Percentiles rank a stretch among this genome's conserved stretches.
These are phyloP conservation scores for Physcomitrium patens DNA, from an alignment of 225 moss, liverwort and hornwort species.

Conservation along the genomic window DNA sequence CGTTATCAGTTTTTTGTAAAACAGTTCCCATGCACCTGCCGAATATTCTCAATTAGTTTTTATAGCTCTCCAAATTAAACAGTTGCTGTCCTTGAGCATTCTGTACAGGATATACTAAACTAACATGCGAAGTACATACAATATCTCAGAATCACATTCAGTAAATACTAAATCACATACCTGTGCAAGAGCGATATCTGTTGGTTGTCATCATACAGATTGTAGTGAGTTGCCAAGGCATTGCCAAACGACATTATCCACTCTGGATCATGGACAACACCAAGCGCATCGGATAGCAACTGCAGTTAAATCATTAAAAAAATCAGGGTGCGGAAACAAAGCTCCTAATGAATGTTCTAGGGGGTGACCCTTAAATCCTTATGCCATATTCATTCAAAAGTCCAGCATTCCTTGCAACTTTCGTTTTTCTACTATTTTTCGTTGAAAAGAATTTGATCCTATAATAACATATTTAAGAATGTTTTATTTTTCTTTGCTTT, in stretches of 20 bases:
- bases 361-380: not conserved
- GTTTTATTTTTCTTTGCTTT: not conserved
- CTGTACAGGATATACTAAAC: not conserved
- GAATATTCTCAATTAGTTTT: slow-evolving; percentile 20
- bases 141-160: slow-evolving; percentile 6
- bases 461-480: not conserved
- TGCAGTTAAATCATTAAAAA: slow-evolving; percentile 41
- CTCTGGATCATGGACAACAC: slow-evolving; percentile 76
- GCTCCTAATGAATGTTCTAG: not conserved
- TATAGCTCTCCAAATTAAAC: not conserved
- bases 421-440: not conserved
- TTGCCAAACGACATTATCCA: slow-evolving; percentile 93
- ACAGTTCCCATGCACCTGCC: slow-evolving; percentile 92
- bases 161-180: slow-evolving; percentile 32
- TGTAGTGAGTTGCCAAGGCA: slow-evolving; percentile 78
- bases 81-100: not conserved
- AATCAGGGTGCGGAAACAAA: slow-evolving; percentile 23
- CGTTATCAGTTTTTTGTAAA: slow-evolving; percentile 88
- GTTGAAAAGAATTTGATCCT: not conserved
- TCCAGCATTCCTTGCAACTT: not conserved
- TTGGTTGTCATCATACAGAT: slow-evolving; percentile 71
- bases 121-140: not conserved
- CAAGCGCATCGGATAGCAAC: slow-evolving; percentile 84
- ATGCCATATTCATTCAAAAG: not conserved
- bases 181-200: slow-evolving; percentile 84